Conservation (phyloP, 208 protist genomes). For the Porcisia deanei region DNA sequence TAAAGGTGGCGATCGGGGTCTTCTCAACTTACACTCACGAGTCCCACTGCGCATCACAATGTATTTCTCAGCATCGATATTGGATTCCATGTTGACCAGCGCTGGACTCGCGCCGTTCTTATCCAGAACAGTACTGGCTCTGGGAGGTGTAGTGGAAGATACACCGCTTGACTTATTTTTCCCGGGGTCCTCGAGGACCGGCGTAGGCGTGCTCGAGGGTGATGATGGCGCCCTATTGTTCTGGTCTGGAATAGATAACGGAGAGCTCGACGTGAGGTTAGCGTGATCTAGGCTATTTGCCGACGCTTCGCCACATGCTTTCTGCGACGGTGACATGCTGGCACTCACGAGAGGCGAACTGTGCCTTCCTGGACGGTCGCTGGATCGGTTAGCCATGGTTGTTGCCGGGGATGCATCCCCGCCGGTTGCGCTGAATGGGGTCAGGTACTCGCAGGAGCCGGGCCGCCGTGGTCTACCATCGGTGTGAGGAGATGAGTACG, state of each 20-base stretch:
- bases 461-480: background rate
- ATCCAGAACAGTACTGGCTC: background rate
- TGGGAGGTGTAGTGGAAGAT: background rate
- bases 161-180: background rate
- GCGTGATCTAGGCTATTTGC: background rate
- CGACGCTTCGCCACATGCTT: background rate
- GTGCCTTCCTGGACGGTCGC: background rate
- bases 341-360: background rate
- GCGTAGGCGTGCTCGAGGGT: background rate
- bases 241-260: background rate
- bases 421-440: conserved; percentile 12
- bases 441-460: conserved; percentile 18
- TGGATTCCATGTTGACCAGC: background rate
- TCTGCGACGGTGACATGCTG: background rate
- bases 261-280: too few relatives aligned
- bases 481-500: conserved; percentile 11
- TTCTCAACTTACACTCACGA: background rate
- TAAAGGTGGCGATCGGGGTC: background rate
- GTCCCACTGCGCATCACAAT: background rate
- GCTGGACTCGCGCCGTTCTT: background rate
- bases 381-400: background rate
- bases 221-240: background rate
- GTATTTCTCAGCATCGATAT: background rate
- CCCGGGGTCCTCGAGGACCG: too few relatives aligned
- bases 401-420: background rate